Conservation (phyloP, 2,329 filamentous ascomycete genomes). For the Alternaria atra region DNA sequence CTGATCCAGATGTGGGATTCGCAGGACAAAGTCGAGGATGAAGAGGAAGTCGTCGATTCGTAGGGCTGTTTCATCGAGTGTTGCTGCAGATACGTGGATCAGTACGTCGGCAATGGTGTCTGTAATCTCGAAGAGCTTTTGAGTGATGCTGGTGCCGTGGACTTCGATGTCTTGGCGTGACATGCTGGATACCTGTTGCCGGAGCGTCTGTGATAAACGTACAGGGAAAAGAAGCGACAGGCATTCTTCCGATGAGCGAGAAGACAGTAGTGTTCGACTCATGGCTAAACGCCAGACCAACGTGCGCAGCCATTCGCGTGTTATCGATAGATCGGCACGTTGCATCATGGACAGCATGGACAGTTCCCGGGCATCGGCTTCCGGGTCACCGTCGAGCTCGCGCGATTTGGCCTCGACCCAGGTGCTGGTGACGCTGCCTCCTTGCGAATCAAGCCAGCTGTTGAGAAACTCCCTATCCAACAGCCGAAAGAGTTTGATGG, state of each 20-base stretch:
- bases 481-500: conserved; percentile 57
- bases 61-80: conserved; percentile 57
- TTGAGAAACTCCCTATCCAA: conserved; percentile 57
- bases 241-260: conserved; percentile 47
- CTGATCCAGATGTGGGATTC: conserved; percentile 59
- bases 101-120: conserved; percentile 68
- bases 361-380: conserved; percentile 50
- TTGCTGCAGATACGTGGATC: conserved; percentile 60
- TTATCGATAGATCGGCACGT: conserved; percentile 60
- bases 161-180: conserved; percentile 60
- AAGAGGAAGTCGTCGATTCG: conserved; percentile 65
- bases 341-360: conserved; percentile 54
- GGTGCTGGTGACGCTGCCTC: conserved; percentile 46
- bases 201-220: conserved; percentile 55
- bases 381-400: conserved; percentile 53
- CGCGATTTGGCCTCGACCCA: conserved; percentile 59
- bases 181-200: conserved; percentile 54
- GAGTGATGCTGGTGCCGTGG: conserved; percentile 65
- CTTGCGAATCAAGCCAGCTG: conserved; percentile 55
- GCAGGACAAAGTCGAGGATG: conserved; percentile 61
- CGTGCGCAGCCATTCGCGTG: conserved; percentile 60
- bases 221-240: conserved; percentile 58
- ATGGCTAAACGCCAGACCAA: conserved; percentile 61
- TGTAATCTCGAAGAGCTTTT: conserved; percentile 69
- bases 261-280: conserved; percentile 57